Evolutionary conservation across 768 basidiomycete species (phyloP).

Genomic region (Sporobolomyces pararoseus): DNA sequence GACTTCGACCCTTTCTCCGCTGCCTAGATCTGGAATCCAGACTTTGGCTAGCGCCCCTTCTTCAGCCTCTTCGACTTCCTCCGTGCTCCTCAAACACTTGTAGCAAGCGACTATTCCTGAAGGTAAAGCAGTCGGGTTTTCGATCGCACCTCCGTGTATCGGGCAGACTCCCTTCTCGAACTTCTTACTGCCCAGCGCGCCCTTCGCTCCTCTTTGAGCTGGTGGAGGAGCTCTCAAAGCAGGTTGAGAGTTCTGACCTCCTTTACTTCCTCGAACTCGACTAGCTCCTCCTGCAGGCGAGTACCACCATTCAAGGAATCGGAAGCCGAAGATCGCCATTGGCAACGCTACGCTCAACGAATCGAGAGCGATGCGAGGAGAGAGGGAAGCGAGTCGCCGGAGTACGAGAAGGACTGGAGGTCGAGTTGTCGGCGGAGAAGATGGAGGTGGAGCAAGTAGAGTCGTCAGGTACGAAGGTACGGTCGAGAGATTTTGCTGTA

Average conservation of each 20-base stretch:
- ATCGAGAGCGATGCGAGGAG: conserved; percentile 43
- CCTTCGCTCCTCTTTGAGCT: conserved; percentile 43
- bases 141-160: conserved; percentile 66
- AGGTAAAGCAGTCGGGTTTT: conserved; percentile 51
- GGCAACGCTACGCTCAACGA: conserved; percentile 63
- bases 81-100: conserved; percentile 31
- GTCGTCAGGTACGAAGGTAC: conserved; percentile 11
- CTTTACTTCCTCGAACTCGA: conserved; percentile 66
- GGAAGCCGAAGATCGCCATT: conserved; percentile 87
- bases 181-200: conserved; percentile 48
- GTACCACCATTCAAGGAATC: conserved; percentile 99
- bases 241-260: conserved; percentile 64
- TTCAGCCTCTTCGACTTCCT: conserved; percentile 15
- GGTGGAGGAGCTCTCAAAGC: conserved; percentile 67
- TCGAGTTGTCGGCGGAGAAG: conserved; percentile 32
- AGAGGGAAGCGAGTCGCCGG: conserved; percentile 13
- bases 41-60: not conserved
- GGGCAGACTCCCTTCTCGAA: conserved; percentile 69
- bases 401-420: conserved; percentile 31
- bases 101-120: conserved; percentile 49
- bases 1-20: conserved; percentile 31
- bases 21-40: conserved; percentile 26
- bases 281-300: conserved; percentile 78
- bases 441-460: conserved; percentile 22
- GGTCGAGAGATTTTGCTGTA: conserved; percentile 26